Conservation (phyloP, 495 filamentous ascomycete genomes). For the Aspergillus ellipticus region DNA sequence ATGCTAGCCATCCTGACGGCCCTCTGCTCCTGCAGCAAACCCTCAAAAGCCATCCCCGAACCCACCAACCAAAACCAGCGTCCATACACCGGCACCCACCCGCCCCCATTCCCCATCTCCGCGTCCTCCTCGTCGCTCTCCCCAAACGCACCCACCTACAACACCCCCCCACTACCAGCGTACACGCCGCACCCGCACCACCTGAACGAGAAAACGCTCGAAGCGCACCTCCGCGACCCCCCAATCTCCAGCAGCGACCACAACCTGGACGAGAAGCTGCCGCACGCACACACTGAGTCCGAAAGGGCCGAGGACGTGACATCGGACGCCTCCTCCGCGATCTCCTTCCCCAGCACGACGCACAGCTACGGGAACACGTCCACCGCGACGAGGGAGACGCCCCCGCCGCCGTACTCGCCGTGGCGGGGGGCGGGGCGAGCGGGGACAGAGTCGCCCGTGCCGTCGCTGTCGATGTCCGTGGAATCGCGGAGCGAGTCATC, state of each 20-base stretch:
- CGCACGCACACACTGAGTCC: slow-evolving; percentile 13
- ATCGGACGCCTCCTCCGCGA: slow-evolving; percentile 34
- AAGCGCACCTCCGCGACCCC: slow-evolving; percentile 36
- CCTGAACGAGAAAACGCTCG: slow-evolving; percentile 43
- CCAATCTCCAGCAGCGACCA: slow-evolving; percentile 22
- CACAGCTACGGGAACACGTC: slow-evolving; percentile 48
- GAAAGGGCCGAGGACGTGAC: slow-evolving; percentile 26
- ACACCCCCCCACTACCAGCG: slow-evolving; percentile 30
- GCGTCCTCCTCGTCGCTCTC: neutral
- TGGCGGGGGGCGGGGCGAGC: neutral
- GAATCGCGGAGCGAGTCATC: neutral
- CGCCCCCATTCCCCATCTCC: neutral
- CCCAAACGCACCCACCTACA: neutral
- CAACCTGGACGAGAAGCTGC: slow-evolving; percentile 30
- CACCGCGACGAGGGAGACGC: slow-evolving; percentile 44
- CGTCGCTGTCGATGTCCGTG: slow-evolving; percentile 33
- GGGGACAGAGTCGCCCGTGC: slow-evolving; percentile 20
- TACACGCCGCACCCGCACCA: slow-evolving; percentile 42
- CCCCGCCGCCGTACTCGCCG: slow-evolving; percentile 44
- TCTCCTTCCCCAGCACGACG: slow-evolving; percentile 46
- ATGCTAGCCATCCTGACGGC: neutral
- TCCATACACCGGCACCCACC: neutral
- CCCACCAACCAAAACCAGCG: neutral
- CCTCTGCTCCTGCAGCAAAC: neutral
- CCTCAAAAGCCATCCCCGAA: neutral